Conservation (phyloP, 768 basidiomycete genomes). For the Boletus tomentosulus region DNA sequence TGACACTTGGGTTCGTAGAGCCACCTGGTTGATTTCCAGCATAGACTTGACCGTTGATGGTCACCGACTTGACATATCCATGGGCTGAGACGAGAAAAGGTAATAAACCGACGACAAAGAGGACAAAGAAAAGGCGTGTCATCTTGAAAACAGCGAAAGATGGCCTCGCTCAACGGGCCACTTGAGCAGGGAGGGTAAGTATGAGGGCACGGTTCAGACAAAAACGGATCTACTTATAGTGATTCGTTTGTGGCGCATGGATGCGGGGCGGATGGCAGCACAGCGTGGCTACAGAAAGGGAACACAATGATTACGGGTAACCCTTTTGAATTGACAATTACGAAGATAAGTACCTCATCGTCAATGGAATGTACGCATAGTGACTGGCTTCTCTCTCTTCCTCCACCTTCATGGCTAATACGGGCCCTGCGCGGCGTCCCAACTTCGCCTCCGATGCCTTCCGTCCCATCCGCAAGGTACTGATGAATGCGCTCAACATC, state of each 20-base stretch:
- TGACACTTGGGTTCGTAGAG: constrained; percentile 34
- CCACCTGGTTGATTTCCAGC: constrained; percentile 32
- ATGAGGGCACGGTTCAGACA: not conserved
- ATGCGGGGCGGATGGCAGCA: constrained; percentile 11
- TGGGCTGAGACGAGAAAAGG: constrained; percentile 27
- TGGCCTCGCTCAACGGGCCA: constrained; percentile 21
- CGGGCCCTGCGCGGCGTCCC: no score
- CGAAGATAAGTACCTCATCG: no score
- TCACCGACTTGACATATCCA: constrained; percentile 28
- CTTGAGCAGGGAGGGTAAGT: constrained; percentile 3
- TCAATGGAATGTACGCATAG: no score
- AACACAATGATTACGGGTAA: not conserved
- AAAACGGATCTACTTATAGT: constrained; percentile 17
- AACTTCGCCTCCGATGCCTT: no score
- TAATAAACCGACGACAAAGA: constrained; percentile 11
- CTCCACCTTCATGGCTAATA: no score
- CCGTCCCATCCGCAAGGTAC: no score
- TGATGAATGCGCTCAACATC: no score
- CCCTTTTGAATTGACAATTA: no score
- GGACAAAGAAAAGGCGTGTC: constrained; percentile 8
- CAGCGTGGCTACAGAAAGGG: constrained; percentile 10
- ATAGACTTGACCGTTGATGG: constrained; percentile 27
- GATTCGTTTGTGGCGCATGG: constrained; percentile 9
- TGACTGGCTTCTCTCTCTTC: no score
- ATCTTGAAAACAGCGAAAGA: constrained; percentile 6